Evolutionary conservation across 495 filamentous ascomycete species (phyloP).

Genomic region (Hamigera avellanea): DNA sequence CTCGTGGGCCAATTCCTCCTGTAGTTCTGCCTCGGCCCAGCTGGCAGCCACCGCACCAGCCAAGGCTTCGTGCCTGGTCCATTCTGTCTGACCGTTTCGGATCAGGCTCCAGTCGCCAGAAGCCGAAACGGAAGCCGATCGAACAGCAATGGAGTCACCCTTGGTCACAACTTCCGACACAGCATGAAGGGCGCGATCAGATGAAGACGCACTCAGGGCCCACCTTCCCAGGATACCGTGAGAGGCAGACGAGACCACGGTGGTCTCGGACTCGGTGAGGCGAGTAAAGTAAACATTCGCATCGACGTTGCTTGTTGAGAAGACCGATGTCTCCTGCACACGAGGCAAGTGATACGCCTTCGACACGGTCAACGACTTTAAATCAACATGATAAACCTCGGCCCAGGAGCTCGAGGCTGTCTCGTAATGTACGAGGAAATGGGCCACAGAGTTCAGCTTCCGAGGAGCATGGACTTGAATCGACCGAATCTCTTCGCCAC

Average conservation of each 20-base stretch:
- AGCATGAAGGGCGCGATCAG: slow-evolving; percentile 44
- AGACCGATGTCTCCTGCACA: slow-evolving; percentile 54
- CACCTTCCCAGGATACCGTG: slow-evolving; percentile 66
- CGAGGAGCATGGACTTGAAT: slow-evolving; percentile 66
- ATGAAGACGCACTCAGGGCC: slow-evolving; percentile 36
- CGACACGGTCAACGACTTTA: slow-evolving; percentile 48
- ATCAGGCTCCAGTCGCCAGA: slow-evolving; percentile 76
- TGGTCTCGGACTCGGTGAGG: slow-evolving; percentile 57
- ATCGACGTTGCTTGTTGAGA: slow-evolving; percentile 65
- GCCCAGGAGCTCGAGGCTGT: slow-evolving; percentile 62
- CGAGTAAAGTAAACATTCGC: slow-evolving; percentile 84
- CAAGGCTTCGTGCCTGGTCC: slow-evolving; percentile 74
- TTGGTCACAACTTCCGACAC: slow-evolving; percentile 73
- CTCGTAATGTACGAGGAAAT: slow-evolving; percentile 78
- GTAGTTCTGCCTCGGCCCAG: slow-evolving; percentile 60
- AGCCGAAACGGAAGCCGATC: slow-evolving; percentile 58
- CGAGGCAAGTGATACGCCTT: slow-evolving; percentile 70
- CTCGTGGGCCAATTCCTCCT: slow-evolving; percentile 63
- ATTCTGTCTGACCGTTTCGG: slow-evolving; percentile 67
- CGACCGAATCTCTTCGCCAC: slow-evolving; percentile 47
- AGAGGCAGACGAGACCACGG: slow-evolving; percentile 63
- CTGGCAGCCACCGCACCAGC: slow-evolving; percentile 61
- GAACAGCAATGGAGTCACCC: slow-evolving; percentile 55
- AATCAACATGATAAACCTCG: slow-evolving; percentile 74
- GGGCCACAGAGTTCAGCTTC: slow-evolving; percentile 53